These are phyloP conservation scores for Trichoderma koningii DNA, from an alignment of 2,329 filamentous ascomycete species.

Conservation along the genomic window DNA sequence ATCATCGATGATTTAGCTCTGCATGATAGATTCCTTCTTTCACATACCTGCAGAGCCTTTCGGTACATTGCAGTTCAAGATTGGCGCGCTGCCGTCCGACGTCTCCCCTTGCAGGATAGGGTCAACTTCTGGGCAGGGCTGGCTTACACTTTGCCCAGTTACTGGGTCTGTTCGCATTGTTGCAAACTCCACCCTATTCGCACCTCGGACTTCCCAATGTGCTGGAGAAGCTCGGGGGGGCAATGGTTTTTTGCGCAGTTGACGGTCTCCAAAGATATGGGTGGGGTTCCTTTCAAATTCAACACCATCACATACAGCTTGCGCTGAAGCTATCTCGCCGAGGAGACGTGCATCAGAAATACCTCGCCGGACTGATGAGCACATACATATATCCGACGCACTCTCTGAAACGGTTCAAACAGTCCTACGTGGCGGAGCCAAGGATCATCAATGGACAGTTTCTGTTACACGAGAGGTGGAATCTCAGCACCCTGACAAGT, in stretches of 20 bases:
- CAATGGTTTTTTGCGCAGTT: neutral
- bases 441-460: constrained; percentile 3
- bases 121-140: constrained; percentile 5
- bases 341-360: neutral
- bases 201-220: neutral
- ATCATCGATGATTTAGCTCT: neutral
- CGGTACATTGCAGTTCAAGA: neutral
- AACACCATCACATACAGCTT: neutral
- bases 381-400: neutral
- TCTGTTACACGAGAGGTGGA: neutral
- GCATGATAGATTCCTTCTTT: constrained; percentile 10
- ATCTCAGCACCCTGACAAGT: neutral
- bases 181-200: constrained; percentile 5
- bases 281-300: neutral
- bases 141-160: neutral
- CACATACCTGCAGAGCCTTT: constrained; percentile 14
- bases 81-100: neutral
- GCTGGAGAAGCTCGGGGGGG: neutral
- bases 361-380: neutral
- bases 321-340: constrained; percentile 7
- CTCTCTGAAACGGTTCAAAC: neutral
- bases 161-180: constrained; percentile 1
- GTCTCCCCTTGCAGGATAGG: neutral
- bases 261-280: too few species aligned
- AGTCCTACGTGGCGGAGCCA: neutral